Evolutionary conservation across 306 rosid genomes (phyloP).

Genomic region (Cucumis melo): DNA sequence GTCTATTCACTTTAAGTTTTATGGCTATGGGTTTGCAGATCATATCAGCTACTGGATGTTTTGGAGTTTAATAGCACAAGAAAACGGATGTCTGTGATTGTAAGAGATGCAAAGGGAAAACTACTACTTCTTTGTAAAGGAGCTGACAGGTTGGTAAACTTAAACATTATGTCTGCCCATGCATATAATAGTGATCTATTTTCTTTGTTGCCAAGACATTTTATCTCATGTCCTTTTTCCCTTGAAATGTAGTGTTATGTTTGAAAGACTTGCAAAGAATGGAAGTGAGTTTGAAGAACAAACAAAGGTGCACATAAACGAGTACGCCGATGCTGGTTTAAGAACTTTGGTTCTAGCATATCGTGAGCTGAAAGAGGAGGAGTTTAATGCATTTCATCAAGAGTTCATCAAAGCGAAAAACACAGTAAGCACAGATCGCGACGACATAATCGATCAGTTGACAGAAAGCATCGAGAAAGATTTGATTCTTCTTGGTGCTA

Average conservation of each 20-base stretch:
- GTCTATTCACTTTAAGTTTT: background rate
- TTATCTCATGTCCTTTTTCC: background rate
- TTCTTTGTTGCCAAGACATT: background rate
- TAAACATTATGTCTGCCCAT: background rate
- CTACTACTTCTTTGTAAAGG: slow-evolving; percentile 74
- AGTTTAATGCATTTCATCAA: slow-evolving; percentile 40
- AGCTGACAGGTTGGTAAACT: slow-evolving; percentile 80
- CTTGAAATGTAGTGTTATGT: slow-evolving; percentile 65
- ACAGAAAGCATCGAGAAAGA: slow-evolving; percentile 67
- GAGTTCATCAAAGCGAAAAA: slow-evolving; percentile 68
- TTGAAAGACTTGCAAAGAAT: slow-evolving; percentile 65
- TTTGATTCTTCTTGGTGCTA: slow-evolving; percentile 92
- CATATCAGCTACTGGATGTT: slow-evolving; percentile 52
- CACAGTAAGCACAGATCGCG: slow-evolving; percentile 62
- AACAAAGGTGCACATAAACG: slow-evolving; percentile 54
- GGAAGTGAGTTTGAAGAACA: slow-evolving; percentile 73
- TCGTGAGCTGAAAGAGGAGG: slow-evolving; percentile 63
- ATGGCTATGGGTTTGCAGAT: slow-evolving; percentile 30
- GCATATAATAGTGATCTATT: background rate
- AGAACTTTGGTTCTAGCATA: slow-evolving; percentile 87
- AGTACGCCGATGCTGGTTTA: slow-evolving; percentile 96
- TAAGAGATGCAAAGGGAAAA: slow-evolving; percentile 55
- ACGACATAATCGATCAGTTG: slow-evolving; percentile 51
- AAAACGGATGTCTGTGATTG: slow-evolving; percentile 87
- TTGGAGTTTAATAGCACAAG: slow-evolving; percentile 91